Base-by-base conservation (phyloP, 1,139 yeast species). In the Taphrina flavorubra region DNA sequence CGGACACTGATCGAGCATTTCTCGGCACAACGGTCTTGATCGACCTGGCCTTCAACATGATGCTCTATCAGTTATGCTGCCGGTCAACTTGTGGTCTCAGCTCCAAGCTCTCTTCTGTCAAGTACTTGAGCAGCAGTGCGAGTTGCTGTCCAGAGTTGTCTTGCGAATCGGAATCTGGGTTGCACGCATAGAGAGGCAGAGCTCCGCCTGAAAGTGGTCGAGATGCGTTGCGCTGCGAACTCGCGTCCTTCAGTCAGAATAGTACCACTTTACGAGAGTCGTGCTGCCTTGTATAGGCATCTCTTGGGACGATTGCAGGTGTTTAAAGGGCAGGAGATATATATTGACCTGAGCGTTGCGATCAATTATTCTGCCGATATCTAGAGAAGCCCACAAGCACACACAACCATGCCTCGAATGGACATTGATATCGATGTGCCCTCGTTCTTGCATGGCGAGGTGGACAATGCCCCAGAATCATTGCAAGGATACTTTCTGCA, bases 381-480 rank as follows among this genome's bases (percentile, higher is more conserved):
- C 4, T 25, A 2, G 31, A 25, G 4, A 25, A 25, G 31, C 31
- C 31, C 31, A 4, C 31, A 25, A 25, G 31, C 31, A 25, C 31
- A 25, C 31, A 25, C n/a, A 44, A 44, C n/a, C 70, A 11, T 46
- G 57, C 57, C 67, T 46, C 67, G 61, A 10, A 76, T 77, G 79
- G 79, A 78, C 57, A 73, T 78, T 36, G 80, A 78, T 63, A 76
- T 74, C 72, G 81, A 80, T 72, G 78, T 79, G 40, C 78, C 90
- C 47, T 87, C 90, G 6, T 86, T 88, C 16, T 83, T 92, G 74
- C 86, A 88, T 57, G 83, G 87, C 3, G 81, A 92, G 70, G 85
- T 97, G 71, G 83, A 84, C 77, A 90, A 88, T 75, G 83, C 86
- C 8, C 83, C 86, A 0, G 86, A 87, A 53, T 85, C 90, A 55